Percentiles rank a stretch among this genome's conserved stretches.
Evolutionary conservation across 371 early-diverging fungal genomes (phyloP).

Genomic region (Mortierella sp.): DNA sequence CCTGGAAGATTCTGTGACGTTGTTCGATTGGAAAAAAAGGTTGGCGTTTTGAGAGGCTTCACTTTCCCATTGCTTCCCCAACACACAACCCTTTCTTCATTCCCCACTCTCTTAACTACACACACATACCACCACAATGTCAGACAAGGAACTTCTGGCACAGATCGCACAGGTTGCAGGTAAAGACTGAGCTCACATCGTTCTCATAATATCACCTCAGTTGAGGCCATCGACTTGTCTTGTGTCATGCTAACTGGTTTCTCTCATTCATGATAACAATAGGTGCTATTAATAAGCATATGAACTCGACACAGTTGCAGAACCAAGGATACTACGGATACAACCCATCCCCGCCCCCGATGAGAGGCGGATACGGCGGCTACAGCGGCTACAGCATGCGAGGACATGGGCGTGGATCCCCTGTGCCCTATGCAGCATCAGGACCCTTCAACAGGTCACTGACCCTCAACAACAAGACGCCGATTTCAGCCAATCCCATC

Average conservation of each 20-base stretch:
- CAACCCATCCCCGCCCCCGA: too few relatives aligned
- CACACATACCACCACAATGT: slow-evolving; percentile 25
- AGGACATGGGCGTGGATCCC: slow-evolving; percentile 26
- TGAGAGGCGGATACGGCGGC: too few relatives aligned
- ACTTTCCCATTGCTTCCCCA: not conserved
- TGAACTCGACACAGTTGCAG: slow-evolving; percentile 17
- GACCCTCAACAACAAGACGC: slow-evolving; percentile 24
- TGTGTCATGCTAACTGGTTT: not conserved
- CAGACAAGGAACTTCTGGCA: slow-evolving; percentile 52
- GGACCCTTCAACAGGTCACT: slow-evolving; percentile 33
- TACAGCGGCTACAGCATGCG: slow-evolving; percentile 17
- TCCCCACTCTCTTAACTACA: not conserved
- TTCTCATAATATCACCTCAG: not conserved
- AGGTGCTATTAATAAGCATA: slow-evolving; percentile 57
- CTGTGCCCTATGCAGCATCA: not conserved
- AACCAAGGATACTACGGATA: slow-evolving; percentile 5
- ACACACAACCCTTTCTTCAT: not conserved
- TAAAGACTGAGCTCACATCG: not conserved
- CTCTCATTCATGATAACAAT: not conserved
- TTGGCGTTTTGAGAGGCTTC: not conserved
- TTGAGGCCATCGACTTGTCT: not conserved
- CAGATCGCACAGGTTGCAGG: slow-evolving; percentile 56
- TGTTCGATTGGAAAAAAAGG: accelerated
- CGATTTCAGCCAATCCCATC: not conserved
- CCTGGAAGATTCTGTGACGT: not conserved